Evolutionary conservation across 768 basidiomycete genomes (phyloP), one percentile per base, ranked within the genome.

Genomic region (Tricholoma bakamatsutake): DNA sequence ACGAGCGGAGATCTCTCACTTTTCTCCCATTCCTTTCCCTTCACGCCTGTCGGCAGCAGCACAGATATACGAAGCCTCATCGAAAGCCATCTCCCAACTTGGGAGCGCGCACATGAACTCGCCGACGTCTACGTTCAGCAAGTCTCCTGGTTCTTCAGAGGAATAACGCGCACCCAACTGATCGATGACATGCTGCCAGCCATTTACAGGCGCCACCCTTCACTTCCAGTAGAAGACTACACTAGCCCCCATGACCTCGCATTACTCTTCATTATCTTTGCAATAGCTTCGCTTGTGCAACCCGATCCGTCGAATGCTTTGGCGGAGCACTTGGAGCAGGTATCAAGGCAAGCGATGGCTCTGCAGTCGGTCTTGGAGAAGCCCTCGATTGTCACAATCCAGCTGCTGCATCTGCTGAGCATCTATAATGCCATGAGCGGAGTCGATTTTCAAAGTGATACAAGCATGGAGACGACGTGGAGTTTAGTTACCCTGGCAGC

Each of bases 391-490:
- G 81, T 82, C 27, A 88, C 88, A 28, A 82, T 90, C 30, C 88
- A 90, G 68, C 71, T 80, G 7, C 68, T 90, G 13, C 84, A 86
- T 66, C 64, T 89, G 58, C 73, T 84, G 69, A 84, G 85, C 63
- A 78, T 85, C 8, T 88, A 86, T 63, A 83, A 83, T 53, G 81
- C 80, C 15, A 82, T 88, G 85, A 83, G 79, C 58, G 84, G 83
- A 18, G 80, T 78, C 59, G 85, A 84, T 64, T 62, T 81, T 10
- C 74, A 72, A 54, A 76, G 75, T 52, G 85, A 88, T 65, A 82
- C 82, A 3, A 84, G 80, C 58, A 87, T 82, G 84, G 85, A 87
- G 70, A 82, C 80, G 70, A 82, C 86, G 18, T 87, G 86, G 86
- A 80, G 77, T 13, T 66, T 87, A 45, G 74, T 85, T 39, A 82